phyloP scores from a whole-genome alignment of 148 eudicot species.

The Vaccinium vitisidaea region DNA sequence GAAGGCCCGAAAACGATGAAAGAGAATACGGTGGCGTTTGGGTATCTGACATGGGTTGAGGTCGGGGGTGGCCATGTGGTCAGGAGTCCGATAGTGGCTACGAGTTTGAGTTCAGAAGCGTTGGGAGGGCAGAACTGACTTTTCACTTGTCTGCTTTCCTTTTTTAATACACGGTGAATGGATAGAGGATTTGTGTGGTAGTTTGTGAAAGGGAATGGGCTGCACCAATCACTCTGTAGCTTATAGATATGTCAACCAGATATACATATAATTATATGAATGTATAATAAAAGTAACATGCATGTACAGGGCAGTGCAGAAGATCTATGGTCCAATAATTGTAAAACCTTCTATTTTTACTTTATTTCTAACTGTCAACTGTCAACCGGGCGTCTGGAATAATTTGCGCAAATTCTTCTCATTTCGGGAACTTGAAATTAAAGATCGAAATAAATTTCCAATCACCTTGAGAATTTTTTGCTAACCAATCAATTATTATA shows the following conservation, averaged over 20 bases:
- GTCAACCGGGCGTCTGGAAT: too few relatives aligned
- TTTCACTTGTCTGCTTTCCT: not conserved
- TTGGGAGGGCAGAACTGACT: not conserved
- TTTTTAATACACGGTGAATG: not conserved
- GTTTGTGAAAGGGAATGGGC: not conserved
- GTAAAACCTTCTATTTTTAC: too few relatives aligned
- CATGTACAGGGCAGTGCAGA: too few relatives aligned
- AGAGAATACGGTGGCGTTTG: conserved; percentile 16
- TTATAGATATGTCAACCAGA: not conserved
- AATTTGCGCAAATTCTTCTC: too few relatives aligned
- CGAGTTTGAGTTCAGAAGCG: conserved; percentile 17
- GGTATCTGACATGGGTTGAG: conserved; percentile 47
- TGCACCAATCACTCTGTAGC: not conserved
- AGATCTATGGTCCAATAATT: too few relatives aligned
- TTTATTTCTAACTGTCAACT: too few relatives aligned
- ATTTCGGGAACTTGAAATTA: too few relatives aligned
- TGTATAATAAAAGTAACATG: too few relatives aligned
- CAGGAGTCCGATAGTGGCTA: conserved; percentile 50
- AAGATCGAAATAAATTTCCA: too few relatives aligned
- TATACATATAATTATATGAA: too few relatives aligned
- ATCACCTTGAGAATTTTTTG: too few relatives aligned
- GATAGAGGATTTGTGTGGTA: not conserved
- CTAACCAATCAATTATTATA: not conserved
- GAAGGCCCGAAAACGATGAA: conserved; percentile 21
- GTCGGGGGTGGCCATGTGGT: conserved; percentile 32